These are phyloP conservation scores for Aspergillus arachidicola DNA, from an alignment of 2,329 filamentous ascomycete genomes.

Conservation along the genomic window DNA sequence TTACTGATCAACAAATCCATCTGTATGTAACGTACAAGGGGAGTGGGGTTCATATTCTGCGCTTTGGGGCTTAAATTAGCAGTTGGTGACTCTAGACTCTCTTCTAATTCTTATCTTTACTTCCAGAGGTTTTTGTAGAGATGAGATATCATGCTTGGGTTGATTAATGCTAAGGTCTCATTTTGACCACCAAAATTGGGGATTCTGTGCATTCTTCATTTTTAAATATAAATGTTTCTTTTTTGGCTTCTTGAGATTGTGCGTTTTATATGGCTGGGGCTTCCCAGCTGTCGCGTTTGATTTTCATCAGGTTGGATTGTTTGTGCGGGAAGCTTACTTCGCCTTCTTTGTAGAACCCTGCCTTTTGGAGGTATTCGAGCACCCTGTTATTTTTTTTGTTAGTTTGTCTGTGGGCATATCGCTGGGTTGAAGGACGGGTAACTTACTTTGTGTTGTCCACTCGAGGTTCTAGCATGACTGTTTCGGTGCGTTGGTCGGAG, in stretches of 20 bases:
- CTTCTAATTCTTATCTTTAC: not conserved
- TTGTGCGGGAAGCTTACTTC: conserved; percentile 91
- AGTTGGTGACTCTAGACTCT: not conserved
- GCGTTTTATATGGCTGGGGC: conserved; percentile 60
- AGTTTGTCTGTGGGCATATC: conserved; percentile 5
- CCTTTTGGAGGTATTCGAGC: conserved; percentile 68
- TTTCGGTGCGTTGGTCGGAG: conserved; percentile 78
- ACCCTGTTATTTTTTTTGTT: conserved; percentile 47
- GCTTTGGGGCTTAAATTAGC: not conserved
- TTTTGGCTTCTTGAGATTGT: not conserved
- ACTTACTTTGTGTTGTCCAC: conserved; percentile 86
- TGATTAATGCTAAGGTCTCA: not conserved
- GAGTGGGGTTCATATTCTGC: too few relatives aligned
- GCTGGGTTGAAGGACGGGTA: not conserved
- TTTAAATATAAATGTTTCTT: not conserved
- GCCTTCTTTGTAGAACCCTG: conserved; percentile 82
- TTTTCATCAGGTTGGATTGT: conserved; percentile 81
- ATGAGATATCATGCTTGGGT: not conserved
- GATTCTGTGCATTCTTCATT: not conserved
- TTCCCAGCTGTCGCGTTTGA: conserved; percentile 78
- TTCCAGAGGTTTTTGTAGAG: not conserved
- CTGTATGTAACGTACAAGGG: not conserved
- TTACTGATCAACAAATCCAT: too few relatives aligned
- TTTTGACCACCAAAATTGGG: not conserved
- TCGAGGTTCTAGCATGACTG: conserved; percentile 82